Evolutionary conservation across 345 rosid genomes (phyloP).

Genomic region (Eucalyptus curtisii): DNA sequence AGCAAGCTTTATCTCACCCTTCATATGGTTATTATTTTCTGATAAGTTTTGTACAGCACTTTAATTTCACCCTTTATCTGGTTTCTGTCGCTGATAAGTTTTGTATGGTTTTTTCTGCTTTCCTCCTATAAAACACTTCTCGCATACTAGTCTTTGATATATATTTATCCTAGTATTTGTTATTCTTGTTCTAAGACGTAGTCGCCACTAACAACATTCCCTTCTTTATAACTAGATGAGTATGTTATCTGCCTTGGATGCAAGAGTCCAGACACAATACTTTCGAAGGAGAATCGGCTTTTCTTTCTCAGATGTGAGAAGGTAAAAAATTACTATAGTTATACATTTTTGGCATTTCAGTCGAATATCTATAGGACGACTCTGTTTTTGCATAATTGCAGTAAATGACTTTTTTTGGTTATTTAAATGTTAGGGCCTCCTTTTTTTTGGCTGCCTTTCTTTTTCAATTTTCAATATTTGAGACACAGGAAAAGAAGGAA

Average conservation of each 20-base stretch:
- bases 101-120: neutral
- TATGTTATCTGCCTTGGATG: constrained; percentile 53
- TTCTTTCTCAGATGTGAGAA: constrained; percentile 68
- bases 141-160: neutral
- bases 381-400: neutral
- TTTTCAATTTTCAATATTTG: neutral
- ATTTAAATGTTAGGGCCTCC: neutral
- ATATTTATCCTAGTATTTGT: neutral
- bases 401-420: neutral
- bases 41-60: neutral
- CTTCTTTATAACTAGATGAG: constrained; percentile 16
- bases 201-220: neutral
- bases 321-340: constrained; percentile 10
- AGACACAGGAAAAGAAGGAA: neutral
- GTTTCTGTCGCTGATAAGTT: neutral
- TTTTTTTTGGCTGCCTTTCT: neutral
- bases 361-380: neutral
- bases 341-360: neutral
- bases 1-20: neutral
- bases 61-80: neutral
- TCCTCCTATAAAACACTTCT: neutral
- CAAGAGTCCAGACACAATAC: constrained; percentile 64
- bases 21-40: neutral
- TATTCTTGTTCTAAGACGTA: neutral
- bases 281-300: constrained; percentile 63